Base-by-base conservation (phyloP, 1,284 basidiomycete genomes). In the Mixia osmundae region DNA sequence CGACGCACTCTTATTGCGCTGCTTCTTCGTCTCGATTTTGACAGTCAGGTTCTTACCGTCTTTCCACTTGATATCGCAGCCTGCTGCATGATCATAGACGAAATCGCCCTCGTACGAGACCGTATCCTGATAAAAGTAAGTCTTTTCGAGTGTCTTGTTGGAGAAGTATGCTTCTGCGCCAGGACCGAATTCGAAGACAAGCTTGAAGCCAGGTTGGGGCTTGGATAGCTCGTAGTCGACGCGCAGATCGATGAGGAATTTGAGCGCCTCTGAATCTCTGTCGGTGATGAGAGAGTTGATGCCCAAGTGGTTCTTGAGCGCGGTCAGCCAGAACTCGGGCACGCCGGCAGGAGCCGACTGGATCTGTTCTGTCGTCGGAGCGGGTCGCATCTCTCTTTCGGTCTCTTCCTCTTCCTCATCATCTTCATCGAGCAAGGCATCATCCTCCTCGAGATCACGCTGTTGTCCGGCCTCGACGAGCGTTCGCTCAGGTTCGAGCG, bases 21-120 rank as follows among this genome's bases (percentile, higher is more conserved):
- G 89, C 67, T 94, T 95, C 70, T 94, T 94, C 57, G 94, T 87
- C 64, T 95, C 89, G 50, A 83, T 76, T 63, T 82, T 79, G 63
- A 87, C 85, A 37, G 87, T 95, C 42, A 95, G 65, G 61, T 97
- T 82, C 64, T 89, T 89, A 51, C 91, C 89, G 57, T 83, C 83
- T 63, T 89, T 91, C 89, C 89, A 95, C 55, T 76, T 72, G 60
- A 97, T 87, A 53, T 74, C 68, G 40, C 72, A 74, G 14, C 42
- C 42, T 30, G 38, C 42, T 5, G 42, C 42, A 47, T 71, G 74
- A 64, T 91, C 83, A 59, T 89, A 95, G 38, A 89, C 72, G 53
- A 89, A 87, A 62, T 94, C 87, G 48, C 87, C 87, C 23, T 72
- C 68, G 61, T 87, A 89, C 21, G 80, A 57, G 46, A 59, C 43